Conservation (phyloP, 176 grass and related monocot species). For the Eragrostis curvula region DNA sequence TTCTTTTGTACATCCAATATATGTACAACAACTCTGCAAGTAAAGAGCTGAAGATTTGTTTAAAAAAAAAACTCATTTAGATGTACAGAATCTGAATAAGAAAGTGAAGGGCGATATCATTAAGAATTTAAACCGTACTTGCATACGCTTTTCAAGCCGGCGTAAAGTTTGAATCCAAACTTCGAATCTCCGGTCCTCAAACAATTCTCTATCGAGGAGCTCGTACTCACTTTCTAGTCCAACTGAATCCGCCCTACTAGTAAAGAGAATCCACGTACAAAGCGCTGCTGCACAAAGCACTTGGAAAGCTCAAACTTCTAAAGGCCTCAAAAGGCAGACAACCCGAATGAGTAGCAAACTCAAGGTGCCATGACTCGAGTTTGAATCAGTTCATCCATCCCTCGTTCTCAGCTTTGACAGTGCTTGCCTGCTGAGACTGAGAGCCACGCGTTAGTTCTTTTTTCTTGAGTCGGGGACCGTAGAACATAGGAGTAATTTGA, state of each 20-base stretch:
- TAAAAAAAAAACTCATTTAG: not conserved
- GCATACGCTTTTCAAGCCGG: slow-evolving; percentile 15
- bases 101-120: not conserved
- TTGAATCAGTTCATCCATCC: slow-evolving; percentile 44
- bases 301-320: slow-evolving; percentile 58
- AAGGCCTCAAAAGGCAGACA: slow-evolving; percentile 62
- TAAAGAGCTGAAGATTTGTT: not conserved
- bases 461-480: slow-evolving; percentile 19
- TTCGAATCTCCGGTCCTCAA: slow-evolving; percentile 36
- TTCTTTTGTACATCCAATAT: not conserved
- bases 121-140: not conserved
- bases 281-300: slow-evolving; percentile 41
- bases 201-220: slow-evolving; percentile 15
- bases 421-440: not conserved
- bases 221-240: slow-evolving; percentile 39
- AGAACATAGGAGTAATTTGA: slow-evolving; percentile 35
- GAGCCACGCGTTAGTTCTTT: not conserved
- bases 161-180: slow-evolving; percentile 42
- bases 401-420: slow-evolving; percentile 8
- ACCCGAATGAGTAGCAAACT: slow-evolving; percentile 45
- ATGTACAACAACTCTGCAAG: not conserved
- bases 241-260: slow-evolving; percentile 46
- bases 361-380: slow-evolving; percentile 47
- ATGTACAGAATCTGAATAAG: not conserved
- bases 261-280: slow-evolving; percentile 59